These are phyloP conservation scores for Moesziomyces antarcticus DNA, from an alignment of 1,284 basidiomycete genomes.

Conservation along the genomic window DNA sequence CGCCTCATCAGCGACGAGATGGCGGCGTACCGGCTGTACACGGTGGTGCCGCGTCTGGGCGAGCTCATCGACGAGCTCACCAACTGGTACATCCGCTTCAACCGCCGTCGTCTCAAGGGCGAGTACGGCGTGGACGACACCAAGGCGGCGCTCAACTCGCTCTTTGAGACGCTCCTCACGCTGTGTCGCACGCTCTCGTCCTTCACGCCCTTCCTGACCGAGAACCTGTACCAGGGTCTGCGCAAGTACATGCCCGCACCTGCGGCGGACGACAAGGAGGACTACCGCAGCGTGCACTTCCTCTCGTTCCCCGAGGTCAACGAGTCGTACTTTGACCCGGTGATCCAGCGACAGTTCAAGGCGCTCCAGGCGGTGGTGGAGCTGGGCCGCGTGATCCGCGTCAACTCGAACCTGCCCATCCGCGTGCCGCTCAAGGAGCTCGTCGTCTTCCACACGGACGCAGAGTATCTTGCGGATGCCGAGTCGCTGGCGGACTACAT, in stretches of 20 bases:
- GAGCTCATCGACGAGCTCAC: conserved; percentile 95
- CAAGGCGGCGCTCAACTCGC: conserved; percentile 86
- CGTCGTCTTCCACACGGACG: conserved; percentile 90
- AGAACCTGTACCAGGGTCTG: conserved; percentile 94
- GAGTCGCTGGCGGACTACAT: conserved; percentile 88
- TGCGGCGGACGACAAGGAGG: conserved; percentile 73
- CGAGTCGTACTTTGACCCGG: conserved; percentile 94
- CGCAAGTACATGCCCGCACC: conserved; percentile 76
- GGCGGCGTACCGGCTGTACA: conserved; percentile 96
- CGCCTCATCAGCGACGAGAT: conserved; percentile 91
- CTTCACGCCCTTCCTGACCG: conserved; percentile 97
- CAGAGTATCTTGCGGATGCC: conserved; percentile 86
- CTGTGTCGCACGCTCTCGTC: conserved; percentile 96
- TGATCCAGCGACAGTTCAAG: conserved; percentile 93
- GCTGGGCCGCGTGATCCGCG: conserved; percentile 87
- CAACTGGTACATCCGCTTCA: conserved; percentile 99
- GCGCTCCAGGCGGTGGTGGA: conserved; percentile 96
- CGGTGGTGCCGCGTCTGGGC: conserved; percentile 91
- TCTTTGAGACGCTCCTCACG: conserved; percentile 95
- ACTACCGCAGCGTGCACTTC: conserved; percentile 95
- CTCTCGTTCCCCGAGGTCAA: conserved; percentile 91
- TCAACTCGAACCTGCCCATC: conserved; percentile 79
- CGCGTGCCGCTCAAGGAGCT: conserved; percentile 89
- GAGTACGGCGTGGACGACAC: conserved; percentile 92
- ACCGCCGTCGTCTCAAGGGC: conserved; percentile 93